These are phyloP conservation scores for Trypanosoma congolense DNA, from an alignment of 208 protist species.

Conservation along the genomic window DNA sequence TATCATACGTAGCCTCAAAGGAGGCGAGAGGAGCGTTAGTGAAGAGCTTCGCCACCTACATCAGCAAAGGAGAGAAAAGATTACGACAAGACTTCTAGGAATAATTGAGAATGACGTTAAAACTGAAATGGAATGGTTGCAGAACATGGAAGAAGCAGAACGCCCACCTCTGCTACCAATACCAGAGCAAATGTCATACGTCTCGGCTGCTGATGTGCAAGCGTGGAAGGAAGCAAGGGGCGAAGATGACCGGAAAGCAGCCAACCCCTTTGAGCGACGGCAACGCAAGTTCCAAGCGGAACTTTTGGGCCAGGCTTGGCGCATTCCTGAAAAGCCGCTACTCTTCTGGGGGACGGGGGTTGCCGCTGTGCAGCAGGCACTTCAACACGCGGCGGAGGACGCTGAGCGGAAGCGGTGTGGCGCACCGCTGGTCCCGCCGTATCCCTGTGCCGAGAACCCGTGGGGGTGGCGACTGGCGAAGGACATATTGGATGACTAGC, in stretches of 20 bases:
- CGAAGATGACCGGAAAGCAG: constrained; percentile 33
- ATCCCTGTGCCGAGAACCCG: constrained; percentile 79
- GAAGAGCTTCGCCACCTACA: constrained; percentile 38
- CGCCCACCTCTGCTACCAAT: constrained; percentile 79
- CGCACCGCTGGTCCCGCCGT: constrained; percentile 60
- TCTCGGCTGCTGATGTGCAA: constrained; percentile 67
- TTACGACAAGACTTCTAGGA: constrained; percentile 45
- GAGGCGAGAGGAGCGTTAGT: constrained; percentile 11
- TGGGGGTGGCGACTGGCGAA: constrained; percentile 80
- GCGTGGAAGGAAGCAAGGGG: constrained; percentile 57
- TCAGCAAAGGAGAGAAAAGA: constrained; percentile 36
- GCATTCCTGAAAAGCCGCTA: constrained; percentile 69
- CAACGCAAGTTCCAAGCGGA: constrained; percentile 36
- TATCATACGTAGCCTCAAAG: constrained; percentile 17
- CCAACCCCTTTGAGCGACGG: constrained; percentile 46
- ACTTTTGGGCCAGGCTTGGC: constrained; percentile 68
- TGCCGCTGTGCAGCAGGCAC: constrained; percentile 74
- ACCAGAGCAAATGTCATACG: constrained; percentile 81
- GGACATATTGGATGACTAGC: constrained; percentile 65
- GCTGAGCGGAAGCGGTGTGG: constrained; percentile 54
- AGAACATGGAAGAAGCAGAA: constrained; percentile 78
- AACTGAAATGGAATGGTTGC: constrained; percentile 70
- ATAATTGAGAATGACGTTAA: constrained; percentile 71
- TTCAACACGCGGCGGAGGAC: constrained; percentile 74
- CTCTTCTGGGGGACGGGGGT: constrained; percentile 85